These are phyloP conservation scores for Pleurotus pulmonarius DNA, from an alignment of 768 basidiomycete genomes.

Conservation along the genomic window DNA sequence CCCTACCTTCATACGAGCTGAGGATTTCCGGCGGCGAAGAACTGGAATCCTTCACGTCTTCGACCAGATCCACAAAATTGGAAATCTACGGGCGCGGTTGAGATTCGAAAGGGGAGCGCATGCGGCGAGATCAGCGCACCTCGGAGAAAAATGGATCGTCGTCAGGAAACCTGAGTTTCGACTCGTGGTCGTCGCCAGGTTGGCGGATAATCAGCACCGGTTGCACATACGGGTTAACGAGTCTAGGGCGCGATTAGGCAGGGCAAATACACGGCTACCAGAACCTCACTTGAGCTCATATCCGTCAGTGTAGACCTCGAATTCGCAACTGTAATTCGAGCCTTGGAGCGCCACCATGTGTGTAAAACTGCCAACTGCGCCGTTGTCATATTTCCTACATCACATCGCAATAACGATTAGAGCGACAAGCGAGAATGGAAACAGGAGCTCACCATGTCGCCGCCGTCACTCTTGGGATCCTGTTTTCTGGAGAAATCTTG, in stretches of 20 bases:
- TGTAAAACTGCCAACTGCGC: slow-evolving; percentile 88
- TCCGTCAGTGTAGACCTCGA: slow-evolving; percentile 92
- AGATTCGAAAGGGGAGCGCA: neutral
- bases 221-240: slow-evolving; percentile 91
- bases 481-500: slow-evolving; percentile 78
- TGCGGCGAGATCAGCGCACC: neutral
- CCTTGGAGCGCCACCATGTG: slow-evolving; percentile 92
- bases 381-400: slow-evolving; percentile 86
- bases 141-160: slow-evolving; percentile 96
- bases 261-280: slow-evolving; percentile 2
- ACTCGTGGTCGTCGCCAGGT: slow-evolving; percentile 76
- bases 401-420: neutral
- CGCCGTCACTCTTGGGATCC: slow-evolving; percentile 89
- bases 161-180: slow-evolving; percentile 65
- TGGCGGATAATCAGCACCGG: slow-evolving; percentile 84
- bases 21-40: slow-evolving; percentile 77
- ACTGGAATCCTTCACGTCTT: slow-evolving; percentile 62
- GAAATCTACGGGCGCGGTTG: slow-evolving; percentile 37
- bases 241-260: slow-evolving; percentile 33
- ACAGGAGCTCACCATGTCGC: slow-evolving; percentile 70
- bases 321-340: slow-evolving; percentile 87
- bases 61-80: slow-evolving; percentile 84
- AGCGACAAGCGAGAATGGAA: neutral
- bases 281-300: slow-evolving; percentile 70
- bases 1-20: slow-evolving; percentile 74